Evolutionary conservation across 495 filamentous ascomycete species (phyloP).

Genomic region (Penicillium silybi): DNA sequence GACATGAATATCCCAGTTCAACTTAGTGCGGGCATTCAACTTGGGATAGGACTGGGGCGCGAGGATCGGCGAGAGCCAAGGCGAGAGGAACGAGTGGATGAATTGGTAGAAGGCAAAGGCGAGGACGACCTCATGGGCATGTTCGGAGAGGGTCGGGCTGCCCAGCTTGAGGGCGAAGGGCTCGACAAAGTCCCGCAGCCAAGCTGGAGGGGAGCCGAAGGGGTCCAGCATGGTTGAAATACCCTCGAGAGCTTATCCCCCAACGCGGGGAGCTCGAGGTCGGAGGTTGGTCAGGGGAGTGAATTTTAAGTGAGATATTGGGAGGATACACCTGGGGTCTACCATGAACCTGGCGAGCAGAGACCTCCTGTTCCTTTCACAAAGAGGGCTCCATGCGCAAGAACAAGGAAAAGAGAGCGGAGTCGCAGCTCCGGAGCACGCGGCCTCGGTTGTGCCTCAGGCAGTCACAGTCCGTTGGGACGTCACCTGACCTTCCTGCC

Average conservation of each 20-base stretch:
- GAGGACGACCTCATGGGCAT: conserved; percentile 83
- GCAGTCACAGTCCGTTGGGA: conserved; percentile 19
- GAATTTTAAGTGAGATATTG: conserved; percentile 8
- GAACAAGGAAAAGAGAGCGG: conserved; percentile 7
- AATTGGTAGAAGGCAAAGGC: conserved; percentile 73
- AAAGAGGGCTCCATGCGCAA: conserved; percentile 13
- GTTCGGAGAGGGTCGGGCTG: conserved; percentile 71
- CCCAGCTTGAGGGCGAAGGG: conserved; percentile 47
- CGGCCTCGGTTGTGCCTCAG: conserved; percentile 22
- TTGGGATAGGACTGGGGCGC: conserved; percentile 70
- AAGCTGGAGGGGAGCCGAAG: conserved; percentile 42
- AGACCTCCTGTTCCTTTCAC: conserved; percentile 8
- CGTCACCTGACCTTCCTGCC: conserved; percentile 15
- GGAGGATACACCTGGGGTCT: conserved; percentile 4
- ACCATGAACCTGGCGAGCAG: conserved; percentile 9
- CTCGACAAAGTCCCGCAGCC: conserved; percentile 38
- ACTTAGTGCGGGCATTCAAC: conserved; percentile 61
- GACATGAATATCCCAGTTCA: conserved; percentile 97
- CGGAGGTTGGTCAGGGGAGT: conserved; percentile 2
- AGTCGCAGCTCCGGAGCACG: conserved; percentile 7
- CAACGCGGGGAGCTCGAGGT: conserved; percentile 17
- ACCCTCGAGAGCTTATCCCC: conserved; percentile 13
- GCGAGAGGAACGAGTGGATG: conserved; percentile 70
- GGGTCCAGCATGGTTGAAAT: conserved; percentile 46
- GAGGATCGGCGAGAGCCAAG: conserved; percentile 60